phyloP scores from a whole-genome alignment of 495 filamentous ascomycete species.

The Aspergillus mulundensis region DNA sequence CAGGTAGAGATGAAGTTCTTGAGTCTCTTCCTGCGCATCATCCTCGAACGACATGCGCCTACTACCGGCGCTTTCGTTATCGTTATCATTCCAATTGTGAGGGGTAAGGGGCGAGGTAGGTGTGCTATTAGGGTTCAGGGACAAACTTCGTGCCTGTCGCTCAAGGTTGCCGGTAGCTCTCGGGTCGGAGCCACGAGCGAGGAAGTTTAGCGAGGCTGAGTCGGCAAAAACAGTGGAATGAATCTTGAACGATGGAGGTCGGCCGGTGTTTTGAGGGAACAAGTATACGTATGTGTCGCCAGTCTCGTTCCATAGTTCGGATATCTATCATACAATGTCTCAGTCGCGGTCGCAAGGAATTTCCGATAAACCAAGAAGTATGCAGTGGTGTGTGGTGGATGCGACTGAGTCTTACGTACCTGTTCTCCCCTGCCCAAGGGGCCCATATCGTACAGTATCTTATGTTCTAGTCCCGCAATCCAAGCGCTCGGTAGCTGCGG shows the following conservation, averaged over 20 bases:
- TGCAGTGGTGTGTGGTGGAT: too few species aligned
- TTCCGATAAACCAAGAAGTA: too few species aligned
- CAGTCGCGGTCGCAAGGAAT: not conserved
- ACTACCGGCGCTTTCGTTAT: conserved; percentile 42
- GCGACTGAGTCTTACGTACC: conserved; percentile 31
- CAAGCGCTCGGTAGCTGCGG: conserved; percentile 48
- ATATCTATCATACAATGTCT: conserved; percentile 47
- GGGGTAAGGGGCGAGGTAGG: conserved; percentile 40
- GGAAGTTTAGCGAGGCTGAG: conserved; percentile 62
- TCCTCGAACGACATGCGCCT: conserved; percentile 39
- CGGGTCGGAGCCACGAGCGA: conserved; percentile 61
- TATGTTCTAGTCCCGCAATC: conserved; percentile 55
- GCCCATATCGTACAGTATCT: conserved; percentile 58
- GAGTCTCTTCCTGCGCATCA: conserved; percentile 36
- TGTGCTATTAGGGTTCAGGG: conserved; percentile 33
- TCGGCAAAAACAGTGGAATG: conserved; percentile 67
- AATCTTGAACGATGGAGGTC: conserved; percentile 73
- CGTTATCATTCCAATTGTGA: conserved; percentile 37
- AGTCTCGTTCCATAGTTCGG: conserved; percentile 83
- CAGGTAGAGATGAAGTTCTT: conserved; percentile 68
- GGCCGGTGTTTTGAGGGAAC: conserved; percentile 61
- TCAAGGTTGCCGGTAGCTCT: conserved; percentile 26
- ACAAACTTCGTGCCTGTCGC: conserved; percentile 38
- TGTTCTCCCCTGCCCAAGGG: conserved; percentile 57
- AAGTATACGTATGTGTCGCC: conserved; percentile 84